Evolutionary conservation across 176 grass and related monocot genomes (phyloP).

Genomic region (Melocanna baccifera): DNA sequence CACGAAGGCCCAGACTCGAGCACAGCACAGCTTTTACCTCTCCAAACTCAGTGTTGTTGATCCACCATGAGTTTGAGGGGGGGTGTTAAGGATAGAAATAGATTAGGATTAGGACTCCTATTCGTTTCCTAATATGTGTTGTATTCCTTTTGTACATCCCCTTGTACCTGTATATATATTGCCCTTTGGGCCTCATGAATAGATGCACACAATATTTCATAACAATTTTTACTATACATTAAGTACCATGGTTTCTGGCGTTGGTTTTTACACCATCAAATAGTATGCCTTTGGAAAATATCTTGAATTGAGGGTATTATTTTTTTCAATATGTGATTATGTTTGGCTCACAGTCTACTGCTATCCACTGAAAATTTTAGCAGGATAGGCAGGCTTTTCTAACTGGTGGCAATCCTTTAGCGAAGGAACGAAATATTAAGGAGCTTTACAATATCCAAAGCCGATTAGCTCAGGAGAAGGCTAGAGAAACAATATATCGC

Average conservation of each 20-base stretch:
- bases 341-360: not conserved
- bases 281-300: constrained; percentile 5
- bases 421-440: constrained; percentile 77
- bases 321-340: not conserved
- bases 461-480: constrained; percentile 78
- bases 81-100: too few species aligned
- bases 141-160: too few species aligned
- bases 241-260: not conserved
- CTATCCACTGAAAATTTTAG: constrained; percentile 23
- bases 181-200: too few species aligned
- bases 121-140: too few species aligned
- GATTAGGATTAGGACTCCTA: too few species aligned
- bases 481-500: constrained; percentile 59
- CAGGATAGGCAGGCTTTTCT: constrained; percentile 72
- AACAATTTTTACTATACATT: not conserved
- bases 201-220: too few species aligned
- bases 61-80: too few species aligned
- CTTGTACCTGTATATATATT: too few species aligned
- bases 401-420: constrained; percentile 53
- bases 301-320: not conserved
- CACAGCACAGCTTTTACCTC: too few species aligned
- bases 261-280: constrained; percentile 12
- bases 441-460: constrained; percentile 87
- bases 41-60: too few species aligned
- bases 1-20: too few species aligned